phyloP scores from a whole-genome alignment of 768 basidiomycete species.

The Mycena vulgaris region DNA sequence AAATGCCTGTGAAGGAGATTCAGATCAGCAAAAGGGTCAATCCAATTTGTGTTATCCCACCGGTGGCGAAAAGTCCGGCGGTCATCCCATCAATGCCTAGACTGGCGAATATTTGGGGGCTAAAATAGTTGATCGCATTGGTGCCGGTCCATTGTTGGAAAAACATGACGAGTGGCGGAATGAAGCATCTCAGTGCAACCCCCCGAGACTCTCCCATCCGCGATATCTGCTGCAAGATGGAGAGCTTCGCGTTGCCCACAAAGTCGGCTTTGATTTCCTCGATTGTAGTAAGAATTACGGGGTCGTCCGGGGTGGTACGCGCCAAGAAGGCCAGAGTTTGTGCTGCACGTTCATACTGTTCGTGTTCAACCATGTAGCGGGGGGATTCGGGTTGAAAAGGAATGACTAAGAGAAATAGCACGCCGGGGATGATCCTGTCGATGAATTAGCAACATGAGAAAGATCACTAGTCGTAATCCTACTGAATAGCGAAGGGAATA shows the following conservation, averaged over 20 bases:
- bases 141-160: slow-evolving; percentile 68
- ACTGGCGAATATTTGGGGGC: slow-evolving; percentile 64
- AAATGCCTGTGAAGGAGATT: slow-evolving; percentile 44
- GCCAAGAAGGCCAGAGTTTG: slow-evolving; percentile 54
- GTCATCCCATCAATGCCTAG: slow-evolving; percentile 62
- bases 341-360: slow-evolving; percentile 58
- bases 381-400: slow-evolving; percentile 69
- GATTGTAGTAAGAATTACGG: slow-evolving; percentile 53
- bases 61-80: slow-evolving; percentile 66
- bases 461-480: slow-evolving; percentile 4
- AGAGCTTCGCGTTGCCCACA: slow-evolving; percentile 56
- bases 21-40: slow-evolving; percentile 1
- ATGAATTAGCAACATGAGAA: not conserved
- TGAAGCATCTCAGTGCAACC: slow-evolving; percentile 61
- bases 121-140: slow-evolving; percentile 71
- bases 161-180: slow-evolving; percentile 64
- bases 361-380: slow-evolving; percentile 68
- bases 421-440: slow-evolving; percentile 61
- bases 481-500: slow-evolving; percentile 66
- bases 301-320: slow-evolving; percentile 51
- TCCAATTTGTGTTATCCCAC: slow-evolving; percentile 42
- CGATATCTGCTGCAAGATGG: slow-evolving; percentile 53
- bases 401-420: slow-evolving; percentile 64
- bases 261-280: slow-evolving; percentile 67
- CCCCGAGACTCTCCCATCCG: slow-evolving; percentile 61